These are phyloP conservation scores for Jamesozyma gamospora DNA, from an alignment of 805 yeast species.

Conservation along the genomic window DNA sequence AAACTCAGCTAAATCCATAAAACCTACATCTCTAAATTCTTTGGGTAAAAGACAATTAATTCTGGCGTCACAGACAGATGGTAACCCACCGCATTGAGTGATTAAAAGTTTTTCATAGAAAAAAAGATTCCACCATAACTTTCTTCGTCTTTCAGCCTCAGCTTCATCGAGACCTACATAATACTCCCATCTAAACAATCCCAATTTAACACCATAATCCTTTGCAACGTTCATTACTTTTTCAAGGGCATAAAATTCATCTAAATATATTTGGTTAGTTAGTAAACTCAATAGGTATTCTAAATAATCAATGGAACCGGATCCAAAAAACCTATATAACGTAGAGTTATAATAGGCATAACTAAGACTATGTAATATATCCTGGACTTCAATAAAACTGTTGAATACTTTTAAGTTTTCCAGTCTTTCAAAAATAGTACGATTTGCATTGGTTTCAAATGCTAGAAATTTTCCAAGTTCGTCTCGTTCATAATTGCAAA, in stretches of 20 bases:
- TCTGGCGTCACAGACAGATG: constrained; percentile 14
- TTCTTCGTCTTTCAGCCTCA: constrained; percentile 23
- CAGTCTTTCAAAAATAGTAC: not conserved
- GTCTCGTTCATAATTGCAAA: constrained; percentile 12
- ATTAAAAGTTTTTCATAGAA: constrained; percentile 15
- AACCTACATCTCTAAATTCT: constrained; percentile 19
- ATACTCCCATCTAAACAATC: constrained; percentile 28
- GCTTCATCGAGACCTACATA: constrained; percentile 26
- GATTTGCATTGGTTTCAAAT: not conserved
- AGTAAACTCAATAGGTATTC: constrained; percentile 20
- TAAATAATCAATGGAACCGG: constrained; percentile 13
- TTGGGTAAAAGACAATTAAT: constrained; percentile 22
- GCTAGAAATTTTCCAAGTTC: constrained; percentile 10
- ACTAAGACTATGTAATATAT: constrained; percentile 16
- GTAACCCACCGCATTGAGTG: constrained; percentile 13
- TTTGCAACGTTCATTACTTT: constrained; percentile 20
- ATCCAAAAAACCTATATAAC: constrained; percentile 16
- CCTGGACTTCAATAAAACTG: constrained; percentile 15
- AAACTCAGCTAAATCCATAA: constrained; percentile 14
- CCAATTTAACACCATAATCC: constrained; percentile 18
- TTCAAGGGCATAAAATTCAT: constrained; percentile 20
- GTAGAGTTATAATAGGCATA: constrained; percentile 22
- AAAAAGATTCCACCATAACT: constrained; percentile 25
- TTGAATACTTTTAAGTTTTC: constrained; percentile 6
- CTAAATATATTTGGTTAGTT: constrained; percentile 21